Conservation (phyloP, 495 filamentous ascomycete genomes). For the Penicillium odoratum region DNA sequence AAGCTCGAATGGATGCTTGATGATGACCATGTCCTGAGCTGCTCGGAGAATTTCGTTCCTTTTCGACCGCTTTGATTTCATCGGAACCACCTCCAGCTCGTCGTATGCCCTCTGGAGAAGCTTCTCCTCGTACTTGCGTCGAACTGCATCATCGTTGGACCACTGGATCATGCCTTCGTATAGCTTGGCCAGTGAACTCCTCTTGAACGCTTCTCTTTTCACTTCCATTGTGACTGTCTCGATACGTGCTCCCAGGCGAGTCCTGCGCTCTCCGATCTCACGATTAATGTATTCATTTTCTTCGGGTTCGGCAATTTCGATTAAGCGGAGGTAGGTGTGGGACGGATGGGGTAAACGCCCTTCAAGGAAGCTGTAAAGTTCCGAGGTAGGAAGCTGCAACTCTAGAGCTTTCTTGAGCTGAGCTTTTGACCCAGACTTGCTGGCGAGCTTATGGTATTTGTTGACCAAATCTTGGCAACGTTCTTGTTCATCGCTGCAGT, state of each 20-base stretch:
- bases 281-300: slow-evolving; percentile 91
- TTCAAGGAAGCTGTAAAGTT: slow-evolving; percentile 80
- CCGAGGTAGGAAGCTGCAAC: slow-evolving; percentile 71
- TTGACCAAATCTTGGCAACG: slow-evolving; percentile 74
- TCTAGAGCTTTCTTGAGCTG: slow-evolving; percentile 74
- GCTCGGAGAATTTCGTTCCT: slow-evolving; percentile 67
- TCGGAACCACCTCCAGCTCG: slow-evolving; percentile 63
- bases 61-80: slow-evolving; percentile 65
- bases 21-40: slow-evolving; percentile 89
- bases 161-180: slow-evolving; percentile 86
- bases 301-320: slow-evolving; percentile 80
- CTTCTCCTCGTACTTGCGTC: slow-evolving; percentile 87
- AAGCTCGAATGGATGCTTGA: slow-evolving; percentile 86
- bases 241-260: slow-evolving; percentile 79
- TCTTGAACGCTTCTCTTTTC: slow-evolving; percentile 74
- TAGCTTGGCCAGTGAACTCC: slow-evolving; percentile 68
- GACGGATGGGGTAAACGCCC: slow-evolving; percentile 79
- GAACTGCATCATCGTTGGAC: slow-evolving; percentile 80
- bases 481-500: neutral
- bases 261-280: slow-evolving; percentile 84
- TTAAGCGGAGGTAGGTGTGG: slow-evolving; percentile 77
- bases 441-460: slow-evolving; percentile 71
- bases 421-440: slow-evolving; percentile 64
- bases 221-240: slow-evolving; percentile 83
- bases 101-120: slow-evolving; percentile 80